phyloP scores from a whole-genome alignment of 495 filamentous ascomycete genomes.

The Viridothelium virens region DNA sequence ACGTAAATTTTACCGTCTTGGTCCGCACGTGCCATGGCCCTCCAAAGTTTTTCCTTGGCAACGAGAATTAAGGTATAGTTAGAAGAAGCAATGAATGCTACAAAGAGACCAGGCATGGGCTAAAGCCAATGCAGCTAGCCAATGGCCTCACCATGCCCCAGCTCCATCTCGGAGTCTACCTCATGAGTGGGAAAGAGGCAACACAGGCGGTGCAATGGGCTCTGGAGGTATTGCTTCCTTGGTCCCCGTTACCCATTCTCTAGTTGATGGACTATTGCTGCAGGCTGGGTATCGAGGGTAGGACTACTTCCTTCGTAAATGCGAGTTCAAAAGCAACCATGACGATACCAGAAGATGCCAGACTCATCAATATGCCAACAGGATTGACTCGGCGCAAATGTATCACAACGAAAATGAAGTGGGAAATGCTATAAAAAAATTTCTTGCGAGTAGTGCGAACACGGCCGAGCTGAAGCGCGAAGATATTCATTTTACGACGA shows the following conservation, averaged over 20 bases:
- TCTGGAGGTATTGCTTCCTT: conserved; percentile 33
- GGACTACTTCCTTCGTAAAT: conserved; percentile 2
- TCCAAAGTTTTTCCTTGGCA: conserved; percentile 29
- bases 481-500: conserved; percentile 62
- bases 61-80: conserved; percentile 29
- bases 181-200: conserved; percentile 47
- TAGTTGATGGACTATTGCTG: neutral
- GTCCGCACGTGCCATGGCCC: conserved; percentile 24
- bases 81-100: neutral
- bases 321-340: neutral
- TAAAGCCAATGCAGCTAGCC: conserved; percentile 38
- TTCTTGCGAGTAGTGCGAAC: conserved; percentile 39
- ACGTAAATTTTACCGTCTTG: neutral
- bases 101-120: conserved; percentile 13
- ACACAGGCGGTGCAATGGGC: conserved; percentile 43
- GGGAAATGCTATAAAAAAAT: conserved; percentile 49
- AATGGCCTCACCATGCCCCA: conserved; percentile 55
- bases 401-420: conserved; percentile 57
- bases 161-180: conserved; percentile 61
- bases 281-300: conserved; percentile 32
- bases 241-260: neutral
- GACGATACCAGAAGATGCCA: neutral
- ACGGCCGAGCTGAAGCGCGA: conserved; percentile 43
- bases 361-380: conserved; percentile 30
- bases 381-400: conserved; percentile 56